Percentiles rank a stretch among this genome's conserved stretches.
Conservation (phyloP, 2,329 filamentous ascomycete genomes). For the Trichoderma polysporum region DNA sequence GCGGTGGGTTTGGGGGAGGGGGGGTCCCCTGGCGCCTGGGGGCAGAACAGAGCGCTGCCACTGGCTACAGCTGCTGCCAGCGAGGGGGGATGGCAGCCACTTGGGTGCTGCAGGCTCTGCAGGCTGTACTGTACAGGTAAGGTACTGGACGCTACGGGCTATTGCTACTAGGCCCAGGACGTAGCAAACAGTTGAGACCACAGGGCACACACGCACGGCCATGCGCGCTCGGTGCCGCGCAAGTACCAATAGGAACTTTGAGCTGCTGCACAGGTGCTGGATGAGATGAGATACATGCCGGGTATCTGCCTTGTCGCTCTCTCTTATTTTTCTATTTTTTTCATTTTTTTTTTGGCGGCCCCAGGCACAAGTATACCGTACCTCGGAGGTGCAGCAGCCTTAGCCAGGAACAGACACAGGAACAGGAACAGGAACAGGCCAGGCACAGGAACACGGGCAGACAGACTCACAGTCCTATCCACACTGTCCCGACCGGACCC, state of each 20-base stretch:
- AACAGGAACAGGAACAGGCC: neutral
- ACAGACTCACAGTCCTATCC: neutral
- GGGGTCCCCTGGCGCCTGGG: constrained; percentile 17
- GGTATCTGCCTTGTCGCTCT: neutral
- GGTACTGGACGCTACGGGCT: neutral
- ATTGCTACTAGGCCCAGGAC: too few species aligned
- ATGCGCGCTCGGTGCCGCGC: neutral
- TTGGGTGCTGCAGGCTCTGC: neutral
- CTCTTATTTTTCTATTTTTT: neutral
- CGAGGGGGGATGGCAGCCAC: constrained; percentile 11
- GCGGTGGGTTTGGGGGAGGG: constrained; percentile 13
- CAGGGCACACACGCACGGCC: neutral
- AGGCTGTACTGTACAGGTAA: neutral
- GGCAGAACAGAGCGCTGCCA: constrained; percentile 14
- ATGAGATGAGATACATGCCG: neutral
- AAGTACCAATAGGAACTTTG: neutral
- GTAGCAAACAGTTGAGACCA: neutral
- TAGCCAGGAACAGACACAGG: neutral
- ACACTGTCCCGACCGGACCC: constrained; percentile 6
- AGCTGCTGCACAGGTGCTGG: neutral
- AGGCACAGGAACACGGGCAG: neutral
- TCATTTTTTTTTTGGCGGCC: too few species aligned
- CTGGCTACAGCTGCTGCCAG: constrained; percentile 15
- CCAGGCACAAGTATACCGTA: neutral
- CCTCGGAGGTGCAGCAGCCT: neutral